Percentiles rank a stretch among this genome's conserved stretches.
These are phyloP conservation scores for Peniophora sp. DNA, from an alignment of 1,284 basidiomycete genomes.

Conservation along the genomic window DNA sequence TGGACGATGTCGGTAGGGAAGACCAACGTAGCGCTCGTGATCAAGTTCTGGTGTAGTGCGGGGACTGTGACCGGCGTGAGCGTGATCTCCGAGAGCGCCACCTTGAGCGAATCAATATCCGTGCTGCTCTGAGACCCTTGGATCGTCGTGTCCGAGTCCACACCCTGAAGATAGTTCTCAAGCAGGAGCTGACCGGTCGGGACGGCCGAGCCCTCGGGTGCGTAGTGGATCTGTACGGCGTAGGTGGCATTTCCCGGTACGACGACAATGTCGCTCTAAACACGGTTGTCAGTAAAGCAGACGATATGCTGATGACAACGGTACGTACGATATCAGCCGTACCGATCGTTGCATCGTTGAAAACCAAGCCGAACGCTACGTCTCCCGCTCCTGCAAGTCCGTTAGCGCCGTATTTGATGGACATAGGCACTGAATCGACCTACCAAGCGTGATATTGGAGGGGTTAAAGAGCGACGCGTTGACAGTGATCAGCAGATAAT, in stretches of 20 bases:
- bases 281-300: background rate
- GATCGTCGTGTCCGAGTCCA: conserved; percentile 52
- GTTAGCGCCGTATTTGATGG: background rate
- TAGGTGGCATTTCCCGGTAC: conserved; percentile 47
- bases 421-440: conserved; percentile 6
- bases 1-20: conserved; percentile 54
- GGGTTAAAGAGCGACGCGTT: conserved; percentile 53
- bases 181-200: conserved; percentile 52
- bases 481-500: conserved; percentile 68
- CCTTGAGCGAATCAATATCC: conserved; percentile 55
- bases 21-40: conserved; percentile 43
- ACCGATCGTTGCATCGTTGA: conserved; percentile 50
- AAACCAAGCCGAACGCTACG: conserved; percentile 32
- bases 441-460: conserved; percentile 66
- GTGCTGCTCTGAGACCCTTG: conserved; percentile 54
- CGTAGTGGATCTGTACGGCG: conserved; percentile 57
- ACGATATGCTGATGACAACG: conserved; percentile 11
- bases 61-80: conserved; percentile 62
- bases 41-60: conserved; percentile 57
- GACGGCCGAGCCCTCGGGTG: conserved; percentile 50
- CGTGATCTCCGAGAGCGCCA: conserved; percentile 55
- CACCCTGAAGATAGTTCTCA: conserved; percentile 66
- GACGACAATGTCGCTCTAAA: conserved; percentile 44
- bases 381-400: conserved; percentile 44
- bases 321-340: conserved; percentile 46